Percentiles rank a stretch among this genome's conserved stretches.
Conservation (phyloP, 306 rosid species). For the Sphenostylis stenocarpa region DNA sequence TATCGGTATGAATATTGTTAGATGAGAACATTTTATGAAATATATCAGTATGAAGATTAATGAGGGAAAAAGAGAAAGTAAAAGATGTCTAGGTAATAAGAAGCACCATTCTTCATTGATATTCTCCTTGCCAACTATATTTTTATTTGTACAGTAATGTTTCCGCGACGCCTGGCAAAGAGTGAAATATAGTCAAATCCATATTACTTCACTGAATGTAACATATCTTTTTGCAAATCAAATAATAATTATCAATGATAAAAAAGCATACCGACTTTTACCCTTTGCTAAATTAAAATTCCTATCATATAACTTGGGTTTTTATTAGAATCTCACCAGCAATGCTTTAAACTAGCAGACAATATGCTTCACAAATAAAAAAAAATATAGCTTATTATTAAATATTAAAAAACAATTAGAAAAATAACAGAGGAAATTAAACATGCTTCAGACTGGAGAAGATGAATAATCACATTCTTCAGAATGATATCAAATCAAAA, state of each 20-base stretch:
- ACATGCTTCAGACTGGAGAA: neutral
- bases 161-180: constrained; percentile 78
- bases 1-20: constrained; percentile 24
- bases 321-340: neutral
- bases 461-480: neutral
- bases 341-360: neutral
- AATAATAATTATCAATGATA: neutral
- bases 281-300: constrained; percentile 7
- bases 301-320: neutral
- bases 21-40: constrained; percentile 43
- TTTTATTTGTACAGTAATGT: constrained; percentile 87
- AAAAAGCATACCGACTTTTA: constrained; percentile 7
- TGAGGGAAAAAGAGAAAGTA: neutral
- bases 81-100: constrained; percentile 31
- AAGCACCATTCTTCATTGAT: constrained; percentile 84
- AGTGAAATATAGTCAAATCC: constrained; percentile 20
- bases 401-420: neutral
- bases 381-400: neutral
- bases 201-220: constrained; percentile 16
- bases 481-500: constrained; percentile 9
- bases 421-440: neutral
- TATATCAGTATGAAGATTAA: constrained; percentile 25
- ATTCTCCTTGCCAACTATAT: constrained; percentile 60
- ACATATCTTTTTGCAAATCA: constrained; percentile 1
- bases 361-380: neutral